A percentile compares a stretch with the other conserved stretches of the same genome.
These are phyloP conservation scores for Leucosporidium yakuticum DNA, from an alignment of 768 basidiomycete species.

Conservation along the genomic window DNA sequence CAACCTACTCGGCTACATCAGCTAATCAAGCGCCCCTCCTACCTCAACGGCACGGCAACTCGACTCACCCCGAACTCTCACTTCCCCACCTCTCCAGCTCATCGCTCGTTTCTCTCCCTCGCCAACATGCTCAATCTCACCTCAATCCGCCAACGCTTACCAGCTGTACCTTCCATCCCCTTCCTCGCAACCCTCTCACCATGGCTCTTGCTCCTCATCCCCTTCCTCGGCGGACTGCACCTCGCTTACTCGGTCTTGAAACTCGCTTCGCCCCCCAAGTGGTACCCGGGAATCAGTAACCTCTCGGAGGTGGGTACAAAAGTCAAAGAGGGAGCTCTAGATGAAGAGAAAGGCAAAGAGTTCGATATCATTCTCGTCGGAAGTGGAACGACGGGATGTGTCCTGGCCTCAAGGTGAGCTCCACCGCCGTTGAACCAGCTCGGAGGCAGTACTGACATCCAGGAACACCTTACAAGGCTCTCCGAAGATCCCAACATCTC, in stretches of 20 bases:
- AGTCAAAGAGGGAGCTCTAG: not conserved
- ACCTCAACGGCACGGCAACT: too few relatives aligned
- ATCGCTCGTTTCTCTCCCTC: too few relatives aligned
- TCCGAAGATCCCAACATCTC: constrained; percentile 27
- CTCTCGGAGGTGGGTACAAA: not conserved
- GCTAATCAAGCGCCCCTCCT: too few relatives aligned
- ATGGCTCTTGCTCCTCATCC: not conserved
- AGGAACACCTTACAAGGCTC: not conserved
- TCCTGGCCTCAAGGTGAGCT: not conserved
- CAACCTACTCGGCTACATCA: too few relatives aligned
- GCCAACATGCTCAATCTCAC: too few relatives aligned
- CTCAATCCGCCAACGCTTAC: too few relatives aligned
- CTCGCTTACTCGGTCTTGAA: not conserved
- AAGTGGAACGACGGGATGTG: not conserved
- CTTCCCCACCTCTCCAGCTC: too few relatives aligned
- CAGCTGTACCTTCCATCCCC: not conserved
- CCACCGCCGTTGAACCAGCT: not conserved
- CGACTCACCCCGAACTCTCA: too few relatives aligned
- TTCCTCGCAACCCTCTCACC: not conserved
- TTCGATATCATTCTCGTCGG: not conserved
- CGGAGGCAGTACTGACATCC: not conserved
- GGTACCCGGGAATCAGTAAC: not conserved
- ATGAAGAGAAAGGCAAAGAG: not conserved
- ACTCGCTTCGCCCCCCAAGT: not conserved
- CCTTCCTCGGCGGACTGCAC: not conserved